Base-by-base conservation (phyloP, 768 basidiomycete genomes). In the Rhodotorula diobovata region DNA sequence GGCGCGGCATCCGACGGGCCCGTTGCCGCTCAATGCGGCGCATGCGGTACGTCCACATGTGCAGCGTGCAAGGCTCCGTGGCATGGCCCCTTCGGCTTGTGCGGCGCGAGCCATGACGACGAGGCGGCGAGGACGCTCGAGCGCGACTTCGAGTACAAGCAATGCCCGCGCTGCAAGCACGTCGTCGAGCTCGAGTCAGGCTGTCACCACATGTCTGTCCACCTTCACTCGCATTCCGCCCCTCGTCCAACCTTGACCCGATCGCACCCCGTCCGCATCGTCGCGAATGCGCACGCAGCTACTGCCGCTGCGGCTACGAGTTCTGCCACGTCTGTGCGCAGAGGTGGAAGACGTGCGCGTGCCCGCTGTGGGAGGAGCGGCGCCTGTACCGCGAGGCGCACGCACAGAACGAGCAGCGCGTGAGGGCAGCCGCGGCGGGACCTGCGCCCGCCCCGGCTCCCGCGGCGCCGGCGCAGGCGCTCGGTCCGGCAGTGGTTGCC, bases 241-340 rank as follows among this genome's bases (percentile, higher is more conserved):
- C 53, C 28, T 53, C 12, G 4, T 25, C 28, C 25, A 16, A 4
- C 46, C 41, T 60, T 15, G 25, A 60, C 15, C 39, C 28, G 23
- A 21, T 9, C 25, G 48, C 28, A 1, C 48, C 37, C 23, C 8
- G 23, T 23, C 37, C 23, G 0, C 8, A 1, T 6, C 23, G 20
- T 57, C 14, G 7, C 34, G 21, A 35, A 1, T 2, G 35, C 45
- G 21, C 20, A 4, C 4, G 21, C 66, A 67, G 66, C 80, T 87
- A 84, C 23, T 89, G 87, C 70, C 82, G 79, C 37, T 83, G 83
- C 74, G 66, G 74, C 51, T 80, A 82, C 0, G 77, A 89, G 72
- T 88, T 89, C 78, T 89, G 88, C 75, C 88, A 89, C 76, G 60
- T 86, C 16, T 90, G 89, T 76, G 85, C 85, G 0, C 83, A 77